phyloP scores from a whole-genome alignment of 805 yeast species.

The Candida bentonensis region DNA sequence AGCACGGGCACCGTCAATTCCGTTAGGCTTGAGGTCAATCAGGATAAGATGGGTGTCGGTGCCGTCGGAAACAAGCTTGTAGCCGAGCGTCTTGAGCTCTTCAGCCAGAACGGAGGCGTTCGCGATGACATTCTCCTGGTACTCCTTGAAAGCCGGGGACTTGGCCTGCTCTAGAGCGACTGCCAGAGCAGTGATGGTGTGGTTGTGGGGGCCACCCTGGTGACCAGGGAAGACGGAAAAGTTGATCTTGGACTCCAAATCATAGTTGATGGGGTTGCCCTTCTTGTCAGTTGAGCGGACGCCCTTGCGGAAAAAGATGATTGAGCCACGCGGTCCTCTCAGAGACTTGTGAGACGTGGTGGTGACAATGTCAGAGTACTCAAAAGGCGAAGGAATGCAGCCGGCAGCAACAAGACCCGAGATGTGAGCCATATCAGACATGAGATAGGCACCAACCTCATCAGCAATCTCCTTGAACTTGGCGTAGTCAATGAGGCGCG shows the following conservation, averaged over 20 bases:
- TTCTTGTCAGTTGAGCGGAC: conserved; percentile 63
- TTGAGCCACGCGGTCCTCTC: conserved; percentile 98
- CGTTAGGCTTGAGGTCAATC: conserved; percentile 62
- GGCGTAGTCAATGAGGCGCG: conserved; percentile 78
- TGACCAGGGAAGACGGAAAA: conserved; percentile 98
- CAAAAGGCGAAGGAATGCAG: conserved; percentile 86
- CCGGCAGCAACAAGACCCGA: conserved; percentile 94
- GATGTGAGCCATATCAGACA: conserved; percentile 96
- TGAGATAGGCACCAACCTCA: conserved; percentile 80
- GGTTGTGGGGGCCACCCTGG: conserved; percentile 99
- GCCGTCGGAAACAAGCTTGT: conserved; percentile 76
- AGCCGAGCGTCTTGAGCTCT: conserved; percentile 51
- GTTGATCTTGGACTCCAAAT: conserved; percentile 82
- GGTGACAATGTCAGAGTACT: conserved; percentile 88
- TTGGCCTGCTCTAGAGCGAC: conserved; percentile 88
- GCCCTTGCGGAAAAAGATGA: conserved; percentile 95
- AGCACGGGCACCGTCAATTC: conserved; percentile 89
- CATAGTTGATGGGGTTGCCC: conserved; percentile 78
- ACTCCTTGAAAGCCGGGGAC: conserved; percentile 74
- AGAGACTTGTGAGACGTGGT: conserved; percentile 96
- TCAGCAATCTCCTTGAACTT: conserved; percentile 86
- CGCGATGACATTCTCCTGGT: conserved; percentile 69
- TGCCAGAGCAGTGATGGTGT: conserved; percentile 91
- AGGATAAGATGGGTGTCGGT: conserved; percentile 90
- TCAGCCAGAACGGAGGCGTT: conserved; percentile 70